phyloP scores from a whole-genome alignment of 2,329 filamentous ascomycete species.

The Dactylellina parvicollis region DNA sequence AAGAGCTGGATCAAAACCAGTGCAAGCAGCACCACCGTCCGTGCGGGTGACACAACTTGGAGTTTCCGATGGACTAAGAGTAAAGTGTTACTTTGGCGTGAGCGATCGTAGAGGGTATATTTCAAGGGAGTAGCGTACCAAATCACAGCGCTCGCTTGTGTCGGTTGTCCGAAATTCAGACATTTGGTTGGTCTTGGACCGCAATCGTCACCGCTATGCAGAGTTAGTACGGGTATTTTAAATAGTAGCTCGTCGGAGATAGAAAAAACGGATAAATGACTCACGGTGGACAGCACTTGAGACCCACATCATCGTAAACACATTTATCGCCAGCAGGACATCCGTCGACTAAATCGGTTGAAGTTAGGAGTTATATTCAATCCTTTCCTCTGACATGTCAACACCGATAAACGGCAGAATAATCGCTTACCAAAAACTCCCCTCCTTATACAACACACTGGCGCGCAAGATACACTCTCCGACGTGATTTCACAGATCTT shows the following conservation, averaged over 20 bases:
- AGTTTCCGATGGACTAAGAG: constrained; percentile 23
- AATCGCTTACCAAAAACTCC: constrained; percentile 28
- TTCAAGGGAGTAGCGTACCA: constrained; percentile 12
- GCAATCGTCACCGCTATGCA: constrained; percentile 2
- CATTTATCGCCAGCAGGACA: constrained; percentile 39
- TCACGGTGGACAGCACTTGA: constrained; percentile 43
- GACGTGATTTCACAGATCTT: constrained; percentile 21
- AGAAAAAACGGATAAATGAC: not conserved
- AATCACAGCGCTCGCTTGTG: not conserved
- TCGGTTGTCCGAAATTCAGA: constrained; percentile 15
- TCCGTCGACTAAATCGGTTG: constrained; percentile 31
- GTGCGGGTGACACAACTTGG: constrained; percentile 34
- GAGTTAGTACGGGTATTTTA: not conserved
- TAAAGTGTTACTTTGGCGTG: not conserved
- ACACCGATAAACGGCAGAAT: not conserved
- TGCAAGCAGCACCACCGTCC: constrained; percentile 32
- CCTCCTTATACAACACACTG: constrained; percentile 25
- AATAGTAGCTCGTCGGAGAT: not conserved
- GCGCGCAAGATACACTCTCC: constrained; percentile 34
- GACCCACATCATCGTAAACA: not conserved
- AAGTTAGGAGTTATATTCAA: no score
- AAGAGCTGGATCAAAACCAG: not conserved
- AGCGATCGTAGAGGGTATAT: not conserved
- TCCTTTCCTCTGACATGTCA: not conserved
- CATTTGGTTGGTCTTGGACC: constrained; percentile 35